Base-by-base conservation (phyloP, 768 basidiomycete species). In the Lyophyllum decastes region DNA sequence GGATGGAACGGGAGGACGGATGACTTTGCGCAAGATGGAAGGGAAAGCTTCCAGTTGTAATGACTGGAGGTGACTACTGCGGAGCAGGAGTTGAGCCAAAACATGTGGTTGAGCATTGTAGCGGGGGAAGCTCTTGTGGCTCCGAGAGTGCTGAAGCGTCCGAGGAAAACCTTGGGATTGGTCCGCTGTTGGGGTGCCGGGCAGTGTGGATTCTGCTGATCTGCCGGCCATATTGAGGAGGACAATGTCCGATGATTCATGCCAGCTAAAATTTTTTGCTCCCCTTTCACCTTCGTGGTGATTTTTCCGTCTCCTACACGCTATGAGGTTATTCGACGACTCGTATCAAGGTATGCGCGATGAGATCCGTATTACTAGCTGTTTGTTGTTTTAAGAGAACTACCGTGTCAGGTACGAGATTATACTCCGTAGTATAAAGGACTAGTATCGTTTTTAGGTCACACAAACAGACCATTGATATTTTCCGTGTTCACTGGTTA, bases 71-170 rank as follows among this genome's bases (percentile, higher is more conserved):
- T 47, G 60, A 66, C 44, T 60, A 63, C 69, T 61, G 48, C 59
- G 71, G 78, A 71, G 76, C 74, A 76, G 70, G 68, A 67, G 58
- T 64, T 62, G 64, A 62, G 70, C 63, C 65, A 75, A 71, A 58
- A 71, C 69, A 64, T 54, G 67, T 68, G 68, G 70, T 38, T 61
- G 62, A 70, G 69, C 63, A 34, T 60, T 47, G 64, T 62, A 57
- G 71, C 67, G 77, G 79, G 79, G 79, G 75, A 77, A 75, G 70
- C 66, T 62, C 45, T 27, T 34, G 47, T 45, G 64, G 64, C 71
- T 73, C 79, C 76, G 76, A 80, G 75, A 81, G 78, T 74, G 61
- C 50, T 40, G 51, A 50, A 38, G 52, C 44, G 44, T 53, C 41
- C 44, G 56, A 25, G 64, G 53, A 26, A 48, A 48, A 46, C 46